Base-by-base conservation (phyloP, 2,329 filamentous ascomycete species). In the Aciculosporium take region DNA sequence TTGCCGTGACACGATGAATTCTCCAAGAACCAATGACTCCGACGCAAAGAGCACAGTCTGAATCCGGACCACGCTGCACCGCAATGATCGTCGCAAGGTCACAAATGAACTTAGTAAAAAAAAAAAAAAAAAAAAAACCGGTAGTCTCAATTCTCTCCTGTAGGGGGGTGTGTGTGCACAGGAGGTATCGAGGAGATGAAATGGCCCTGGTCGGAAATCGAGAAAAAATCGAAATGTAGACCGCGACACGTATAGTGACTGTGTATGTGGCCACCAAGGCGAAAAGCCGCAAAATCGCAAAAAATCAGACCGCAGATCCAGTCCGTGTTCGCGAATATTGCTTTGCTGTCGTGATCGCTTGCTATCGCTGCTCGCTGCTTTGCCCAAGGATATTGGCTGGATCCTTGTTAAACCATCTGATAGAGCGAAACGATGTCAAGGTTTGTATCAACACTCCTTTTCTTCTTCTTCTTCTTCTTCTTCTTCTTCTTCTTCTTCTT, bases 81-180 rank as follows among this genome's bases (percentile, higher is more conserved):
- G n/a, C n/a, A n/a, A n/a, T n/a, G n/a, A n/a, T n/a, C n/a, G n/a
- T n/a, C n/a, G n/a, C n/a, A n/a, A n/a, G n/a, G n/a, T n/a, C n/a
- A n/a, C n/a, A n/a, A n/a, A n/a, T 23, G 10, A 12, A 37, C 23
- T 5, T 23, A n/a, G 23, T 5, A 37, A 27, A 15, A 9, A 28
- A 12, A 20, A 32, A 20, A 32, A 20, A 7, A 32, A 32, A 20
- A 20, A 32, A 15, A 31, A 12, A 31, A 13, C 4, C 6, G n/a
- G n/a, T 5, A n/a, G 33, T 44, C 37, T 15, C 23, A 31, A 37
- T 37, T 40, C 34, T n/a, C 38, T 37, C 37, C 34, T 34, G 12
- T 20, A 17, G 15, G 31, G 31, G 17, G 39, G 12, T 28, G 32
- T n/a, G 20, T n/a, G 18, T 9, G 37, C 18, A 24, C 34, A 13